These are phyloP conservation scores for Globisporangium middletonii DNA, from an alignment of 352 stramenopile species.

Conservation along the genomic window DNA sequence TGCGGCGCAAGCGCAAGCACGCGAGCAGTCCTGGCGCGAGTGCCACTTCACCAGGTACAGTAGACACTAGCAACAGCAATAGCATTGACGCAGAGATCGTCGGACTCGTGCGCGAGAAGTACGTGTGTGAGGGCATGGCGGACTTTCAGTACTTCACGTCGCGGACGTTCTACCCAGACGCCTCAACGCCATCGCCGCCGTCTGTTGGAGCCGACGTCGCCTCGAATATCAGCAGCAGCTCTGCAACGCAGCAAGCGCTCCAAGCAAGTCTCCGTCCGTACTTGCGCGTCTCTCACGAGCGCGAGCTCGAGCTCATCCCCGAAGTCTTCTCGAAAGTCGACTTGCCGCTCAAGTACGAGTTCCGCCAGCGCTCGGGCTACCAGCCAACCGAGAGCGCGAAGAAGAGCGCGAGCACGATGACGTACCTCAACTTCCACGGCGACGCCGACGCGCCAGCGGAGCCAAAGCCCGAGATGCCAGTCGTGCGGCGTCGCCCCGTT, in stretches of 20 bases:
- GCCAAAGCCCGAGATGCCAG: constrained; percentile 41
- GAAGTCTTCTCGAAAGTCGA: constrained; percentile 85
- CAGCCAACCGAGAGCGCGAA: constrained; percentile 49
- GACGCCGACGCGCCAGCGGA: constrained; percentile 40
- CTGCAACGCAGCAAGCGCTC: constrained; percentile 32
- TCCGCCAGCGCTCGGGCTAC: constrained; percentile 70
- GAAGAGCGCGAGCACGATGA: constrained; percentile 69
- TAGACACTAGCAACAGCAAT: not conserved
- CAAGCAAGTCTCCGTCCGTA: constrained; percentile 57
- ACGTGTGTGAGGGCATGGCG: constrained; percentile 81
- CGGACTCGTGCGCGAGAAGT: constrained; percentile 67
- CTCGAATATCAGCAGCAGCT: constrained; percentile 34
- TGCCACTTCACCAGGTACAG: constrained; percentile 7
- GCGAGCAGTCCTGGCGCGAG: too few species aligned
- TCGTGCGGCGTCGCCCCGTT: constrained; percentile 39
- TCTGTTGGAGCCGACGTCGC: not conserved
- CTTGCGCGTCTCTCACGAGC: constrained; percentile 35
- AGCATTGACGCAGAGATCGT: constrained; percentile 39
- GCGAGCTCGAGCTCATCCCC: constrained; percentile 65
- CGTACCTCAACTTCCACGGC: constrained; percentile 78
- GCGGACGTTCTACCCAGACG: constrained; percentile 40
- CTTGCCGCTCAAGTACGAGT: constrained; percentile 79
- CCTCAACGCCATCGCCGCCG: constrained; percentile 15
- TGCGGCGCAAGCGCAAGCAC: constrained; percentile 18
- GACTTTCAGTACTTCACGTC: constrained; percentile 84